These are phyloP conservation scores for Cyamopsis tetragonoloba DNA, from an alignment of 306 rosid species.

Conservation along the genomic window DNA sequence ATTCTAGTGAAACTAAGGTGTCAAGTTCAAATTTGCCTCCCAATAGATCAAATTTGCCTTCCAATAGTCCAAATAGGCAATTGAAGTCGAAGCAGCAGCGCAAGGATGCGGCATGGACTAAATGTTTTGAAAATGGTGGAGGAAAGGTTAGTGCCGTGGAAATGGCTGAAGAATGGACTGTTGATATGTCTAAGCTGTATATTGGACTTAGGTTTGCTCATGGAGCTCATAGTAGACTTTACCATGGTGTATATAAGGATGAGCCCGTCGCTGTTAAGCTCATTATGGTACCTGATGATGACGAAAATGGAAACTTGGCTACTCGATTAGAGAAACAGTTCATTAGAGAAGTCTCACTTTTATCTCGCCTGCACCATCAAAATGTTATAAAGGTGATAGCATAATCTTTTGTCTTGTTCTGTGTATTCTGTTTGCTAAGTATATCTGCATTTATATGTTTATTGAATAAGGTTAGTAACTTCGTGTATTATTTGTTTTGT, in stretches of 20 bases:
- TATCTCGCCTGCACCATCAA: constrained; percentile 71
- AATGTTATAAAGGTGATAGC: constrained; percentile 75
- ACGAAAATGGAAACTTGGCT: constrained; percentile 60
- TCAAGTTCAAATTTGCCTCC: constrained; percentile 26
- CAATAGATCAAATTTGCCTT: constrained; percentile 32
- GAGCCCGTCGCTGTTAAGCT: constrained; percentile 81
- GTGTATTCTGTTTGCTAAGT: background rate
- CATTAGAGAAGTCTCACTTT: constrained; percentile 69
- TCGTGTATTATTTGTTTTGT: no score
- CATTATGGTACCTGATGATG: constrained; percentile 75
- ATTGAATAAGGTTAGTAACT: background rate
- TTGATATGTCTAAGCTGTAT: constrained; percentile 75
- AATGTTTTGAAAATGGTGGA: constrained; percentile 63
- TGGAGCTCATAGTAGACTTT: constrained; percentile 92
- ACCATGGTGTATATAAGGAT: constrained; percentile 79
- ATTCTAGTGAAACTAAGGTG: constrained; percentile 25
- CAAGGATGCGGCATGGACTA: constrained; percentile 70
- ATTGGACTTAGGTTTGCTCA: constrained; percentile 91
- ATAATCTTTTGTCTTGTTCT: constrained; percentile 14
- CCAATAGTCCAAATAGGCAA: constrained; percentile 37
- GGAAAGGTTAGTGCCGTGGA: constrained; percentile 76
- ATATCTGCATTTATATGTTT: background rate
- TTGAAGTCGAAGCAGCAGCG: constrained; percentile 35
- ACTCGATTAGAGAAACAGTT: constrained; percentile 74
- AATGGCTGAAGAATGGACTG: constrained; percentile 66